phyloP scores from a whole-genome alignment of 1,139 yeast genomes.

The Zhuliangozyma blackwelliae region DNA sequence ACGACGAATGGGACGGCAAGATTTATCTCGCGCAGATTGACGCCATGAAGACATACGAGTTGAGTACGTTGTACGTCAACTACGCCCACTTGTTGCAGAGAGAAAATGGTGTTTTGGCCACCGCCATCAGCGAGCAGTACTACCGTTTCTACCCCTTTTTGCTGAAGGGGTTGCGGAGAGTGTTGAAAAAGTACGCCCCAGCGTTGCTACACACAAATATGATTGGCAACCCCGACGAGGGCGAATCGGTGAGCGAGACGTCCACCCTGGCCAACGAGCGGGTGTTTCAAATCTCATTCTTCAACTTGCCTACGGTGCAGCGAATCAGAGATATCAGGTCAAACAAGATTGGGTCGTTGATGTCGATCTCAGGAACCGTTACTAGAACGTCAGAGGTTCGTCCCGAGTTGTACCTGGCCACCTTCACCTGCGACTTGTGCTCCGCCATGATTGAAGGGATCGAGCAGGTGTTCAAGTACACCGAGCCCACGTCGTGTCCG shows the following conservation, averaged over 20 bases:
- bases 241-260: conserved; percentile 12
- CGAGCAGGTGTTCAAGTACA: conserved; percentile 89
- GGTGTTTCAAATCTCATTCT: conserved; percentile 84
- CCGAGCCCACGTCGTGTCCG: conserved; percentile 93
- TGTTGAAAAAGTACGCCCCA: conserved; percentile 77
- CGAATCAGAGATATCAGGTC: conserved; percentile 89
- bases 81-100: conserved; percentile 71
- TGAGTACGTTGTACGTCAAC: conserved; percentile 79
- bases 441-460: conserved; percentile 82
- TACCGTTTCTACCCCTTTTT: conserved; percentile 88
- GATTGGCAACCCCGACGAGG: conserved; percentile 24
- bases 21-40: conserved; percentile 77
- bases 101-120: conserved; percentile 85
- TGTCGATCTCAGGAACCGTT: conserved; percentile 91
- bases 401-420: conserved; percentile 85
- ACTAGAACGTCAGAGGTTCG: conserved; percentile 96
- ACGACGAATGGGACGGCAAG: conserved; percentile 46
- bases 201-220: conserved; percentile 51
- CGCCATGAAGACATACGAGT: conserved; percentile 72
- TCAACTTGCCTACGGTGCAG: conserved; percentile 76
- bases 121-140: conserved; percentile 86
- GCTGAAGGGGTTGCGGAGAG: conserved; percentile 65
- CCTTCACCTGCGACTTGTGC: conserved; percentile 88
- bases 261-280: conserved; percentile 52
- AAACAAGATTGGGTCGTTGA: conserved; percentile 79